phyloP scores from a whole-genome alignment of 805 yeast genomes.

The Saturnispora kantuleensis region DNA sequence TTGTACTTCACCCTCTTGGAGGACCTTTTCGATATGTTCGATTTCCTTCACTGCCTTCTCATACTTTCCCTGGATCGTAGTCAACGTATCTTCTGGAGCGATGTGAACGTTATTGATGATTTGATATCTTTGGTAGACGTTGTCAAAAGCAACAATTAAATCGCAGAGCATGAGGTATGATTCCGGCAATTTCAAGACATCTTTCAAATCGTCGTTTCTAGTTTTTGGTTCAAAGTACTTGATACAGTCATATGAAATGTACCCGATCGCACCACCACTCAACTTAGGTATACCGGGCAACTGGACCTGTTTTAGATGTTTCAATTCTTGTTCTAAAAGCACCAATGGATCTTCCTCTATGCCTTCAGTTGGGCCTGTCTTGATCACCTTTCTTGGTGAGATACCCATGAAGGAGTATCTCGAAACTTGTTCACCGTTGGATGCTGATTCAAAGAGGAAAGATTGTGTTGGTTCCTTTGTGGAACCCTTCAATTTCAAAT shows the following conservation, averaged over 20 bases:
- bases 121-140: constrained; percentile 88
- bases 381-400: constrained; percentile 70
- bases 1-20: constrained; percentile 35
- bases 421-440: constrained; percentile 80
- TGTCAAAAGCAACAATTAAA: constrained; percentile 83
- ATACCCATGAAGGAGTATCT: constrained; percentile 88
- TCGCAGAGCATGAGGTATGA: constrained; percentile 88
- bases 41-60: constrained; percentile 49
- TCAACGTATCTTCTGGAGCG: constrained; percentile 22
- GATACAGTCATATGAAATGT: constrained; percentile 92
- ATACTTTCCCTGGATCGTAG: constrained; percentile 36
- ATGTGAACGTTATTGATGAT: constrained; percentile 71
- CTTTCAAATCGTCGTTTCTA: constrained; percentile 56
- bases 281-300: constrained; percentile 75
- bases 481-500: constrained; percentile 69
- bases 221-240: constrained; percentile 95
- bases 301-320: constrained; percentile 53
- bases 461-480: constrained; percentile 47
- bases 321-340: constrained; percentile 65
- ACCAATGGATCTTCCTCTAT: constrained; percentile 72
- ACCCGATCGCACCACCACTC: constrained; percentile 96
- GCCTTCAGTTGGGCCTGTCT: constrained; percentile 63
- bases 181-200: constrained; percentile 80
- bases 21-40: constrained; percentile 38
- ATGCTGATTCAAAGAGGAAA: constrained; percentile 81